Evolutionary conservation across 106 monocot genomes (phyloP), one percentile per base, ranked within the genome.

Genomic region (Posidonia australis): DNA sequence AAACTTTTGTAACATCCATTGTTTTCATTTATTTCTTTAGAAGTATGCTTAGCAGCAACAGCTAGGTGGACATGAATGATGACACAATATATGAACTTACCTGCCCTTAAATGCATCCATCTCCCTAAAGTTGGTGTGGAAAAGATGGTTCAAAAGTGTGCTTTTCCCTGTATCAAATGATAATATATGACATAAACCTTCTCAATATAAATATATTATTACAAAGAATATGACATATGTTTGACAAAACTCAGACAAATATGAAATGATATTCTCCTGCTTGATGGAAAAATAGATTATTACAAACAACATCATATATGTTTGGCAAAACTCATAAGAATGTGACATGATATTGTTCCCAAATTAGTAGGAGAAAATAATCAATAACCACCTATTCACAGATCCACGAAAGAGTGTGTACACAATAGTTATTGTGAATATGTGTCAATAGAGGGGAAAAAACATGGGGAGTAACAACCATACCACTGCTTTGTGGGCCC

Each of bases 61-160:
- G n/a, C n/a, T n/a, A 36, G 36, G 36, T 36, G 36, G 36, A n/a
- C n/a, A n/a, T 7, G 7, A 36, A 36, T 36, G 22, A 21, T 19
- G 51, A 51, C 4, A 18, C 18, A 51, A 51, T 54, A 22, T 54
- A 14, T 21, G 10, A 70, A 72, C 76, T 78, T 76, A 76, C 93
- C 93, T 86, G 49, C 93, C 93, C 64, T 19, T 78, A 44, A 77
- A 86, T 61, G 93, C 89, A 84, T 94, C 86, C 93, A 94, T 94
- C 53, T 94, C 93, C 44, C 72, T 83, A 53, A 93, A 93, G 58
- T 82, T 93, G 26, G 86, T 89, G 31, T 51, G 47, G 65, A 93
- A 93, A 30, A 94, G 78, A 69, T 94, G 75, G 71, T 94, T 94
- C 70, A 94, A 58, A 58, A 94, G 83, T 59, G 93, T 94, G 76